phyloP scores from a whole-genome alignment of 495 filamentous ascomycete genomes.

The Darksidea phi region DNA sequence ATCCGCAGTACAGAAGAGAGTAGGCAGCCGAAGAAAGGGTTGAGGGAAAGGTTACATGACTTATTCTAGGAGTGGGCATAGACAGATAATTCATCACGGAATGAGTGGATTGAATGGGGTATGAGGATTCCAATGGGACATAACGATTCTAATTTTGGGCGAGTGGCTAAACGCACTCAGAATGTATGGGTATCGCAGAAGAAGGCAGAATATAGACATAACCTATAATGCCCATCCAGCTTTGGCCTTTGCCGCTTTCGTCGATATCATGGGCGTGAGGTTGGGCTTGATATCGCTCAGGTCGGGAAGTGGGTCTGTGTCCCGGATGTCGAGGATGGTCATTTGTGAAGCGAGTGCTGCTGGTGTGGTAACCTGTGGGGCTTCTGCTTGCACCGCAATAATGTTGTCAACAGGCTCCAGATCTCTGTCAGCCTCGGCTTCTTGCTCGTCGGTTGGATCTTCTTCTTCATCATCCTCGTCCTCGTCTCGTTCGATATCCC shows the following conservation, averaged over 20 bases:
- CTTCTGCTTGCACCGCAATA: not conserved
- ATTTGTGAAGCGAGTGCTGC: constrained; percentile 17
- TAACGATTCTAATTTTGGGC: too few species aligned
- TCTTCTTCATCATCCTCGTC: constrained; percentile 23
- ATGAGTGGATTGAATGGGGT: too few species aligned
- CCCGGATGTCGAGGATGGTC: constrained; percentile 30
- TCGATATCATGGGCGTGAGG: constrained; percentile 10
- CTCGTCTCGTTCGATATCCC: constrained; percentile 38
- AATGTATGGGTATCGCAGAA: constrained; percentile 13
- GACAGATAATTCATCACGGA: too few species aligned
- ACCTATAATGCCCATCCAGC: constrained; percentile 32
- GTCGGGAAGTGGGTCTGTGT: constrained; percentile 27
- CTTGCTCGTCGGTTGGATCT: not conserved
- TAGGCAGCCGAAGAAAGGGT: too few species aligned
- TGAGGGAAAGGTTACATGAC: too few species aligned
- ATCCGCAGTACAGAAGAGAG: not conserved
- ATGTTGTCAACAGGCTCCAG: not conserved
- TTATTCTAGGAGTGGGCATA: too few species aligned
- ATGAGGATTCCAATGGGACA: too few species aligned
- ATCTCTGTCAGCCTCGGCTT: constrained; percentile 2
- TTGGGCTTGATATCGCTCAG: constrained; percentile 21
- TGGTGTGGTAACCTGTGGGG: not conserved
- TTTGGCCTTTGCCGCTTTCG: constrained; percentile 31
- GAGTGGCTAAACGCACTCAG: too few species aligned
- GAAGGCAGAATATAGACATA: constrained; percentile 4